Base-by-base conservation (phyloP, 2,329 filamentous ascomycete species). In the Cladorrhinum sp. region DNA sequence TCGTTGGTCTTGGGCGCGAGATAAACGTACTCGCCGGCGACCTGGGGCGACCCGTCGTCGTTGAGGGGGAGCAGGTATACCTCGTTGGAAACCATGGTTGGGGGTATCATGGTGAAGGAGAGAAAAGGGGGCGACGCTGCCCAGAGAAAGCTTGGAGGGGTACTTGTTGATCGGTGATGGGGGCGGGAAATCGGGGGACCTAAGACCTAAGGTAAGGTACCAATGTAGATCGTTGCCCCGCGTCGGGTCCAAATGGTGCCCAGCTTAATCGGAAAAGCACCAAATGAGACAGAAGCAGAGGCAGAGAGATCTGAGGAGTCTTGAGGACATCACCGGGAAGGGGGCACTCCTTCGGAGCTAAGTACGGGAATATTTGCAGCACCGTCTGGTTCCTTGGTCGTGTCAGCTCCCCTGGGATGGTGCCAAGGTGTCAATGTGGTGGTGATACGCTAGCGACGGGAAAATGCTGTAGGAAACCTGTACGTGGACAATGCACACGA, bases 41-140 rank as follows among this genome's bases (percentile, higher is more conserved):
- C 87, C 74, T 96, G 88, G 36, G 96, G 95, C 67, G 92, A 92
- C 69, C 96, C 95, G 77, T 93, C 85, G 77, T 99, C 93, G 73
- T 92, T 95, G 76, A 99, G 85, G 66, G 91, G 91, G 65, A 99
- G 84, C 70, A 96, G 79, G 78, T 97, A 96, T 65, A 97, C 87
- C 76, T 91, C 84, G 73, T 79, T 85, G 69, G 85, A 86, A 69
- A 81, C 81, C 77, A 87, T 85, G 64, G 80, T 87, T 75, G 78
- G 77, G 63, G 84, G 83, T 69, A 80, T 78, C 84, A 87, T 86
- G 73, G 55, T 65, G 66, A 50, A 22, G 53, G 55, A 56, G 48
- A 59, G 41, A 24, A 45, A 52, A 50, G 57, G 36, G 55, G 61
- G 56, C 60, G n/a, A n/a, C n/a, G 61, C 51, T 45, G 38, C 10